Evolutionary conservation across 1,284 basidiomycete species (phyloP).

Genomic region (Melampsora larici-populina): DNA sequence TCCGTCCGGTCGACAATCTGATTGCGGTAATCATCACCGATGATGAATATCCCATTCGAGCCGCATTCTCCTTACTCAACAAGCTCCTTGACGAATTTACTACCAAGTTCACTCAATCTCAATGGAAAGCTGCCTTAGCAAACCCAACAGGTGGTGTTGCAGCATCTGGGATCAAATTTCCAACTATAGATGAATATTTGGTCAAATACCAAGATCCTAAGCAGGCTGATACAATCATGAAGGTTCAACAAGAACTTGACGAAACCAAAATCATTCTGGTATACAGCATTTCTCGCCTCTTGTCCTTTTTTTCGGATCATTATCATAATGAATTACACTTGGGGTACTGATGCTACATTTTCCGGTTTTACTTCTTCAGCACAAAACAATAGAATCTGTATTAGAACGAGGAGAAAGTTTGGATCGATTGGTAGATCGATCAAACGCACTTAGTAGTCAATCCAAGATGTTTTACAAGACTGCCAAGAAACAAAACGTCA

Average conservation of each 20-base stretch:
- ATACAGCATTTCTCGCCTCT: conserved; percentile 54
- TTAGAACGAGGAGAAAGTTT: conserved; percentile 94
- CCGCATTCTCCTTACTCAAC: conserved; percentile 90
- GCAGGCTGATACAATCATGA: conserved; percentile 98
- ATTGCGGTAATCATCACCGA: conserved; percentile 88
- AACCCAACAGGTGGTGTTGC: not conserved
- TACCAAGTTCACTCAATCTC: conserved; percentile 68
- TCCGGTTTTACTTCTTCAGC: conserved; percentile 58
- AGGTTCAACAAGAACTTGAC: conserved; percentile 95
- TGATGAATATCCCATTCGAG: conserved; percentile 91
- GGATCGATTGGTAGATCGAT: conserved; percentile 93
- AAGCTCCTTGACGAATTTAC: conserved; percentile 93
- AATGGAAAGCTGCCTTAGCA: conserved; percentile 61
- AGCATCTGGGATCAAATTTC: conserved; percentile 50
- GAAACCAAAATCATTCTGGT: conserved; percentile 98
- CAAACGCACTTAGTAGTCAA: conserved; percentile 81
- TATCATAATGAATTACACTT: not conserved
- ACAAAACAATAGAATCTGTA: conserved; percentile 98
- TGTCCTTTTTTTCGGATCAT: conserved; percentile 5
- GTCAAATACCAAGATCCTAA: conserved; percentile 95
- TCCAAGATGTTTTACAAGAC: conserved; percentile 90
- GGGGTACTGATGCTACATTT: not conserved
- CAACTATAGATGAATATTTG: conserved; percentile 71
- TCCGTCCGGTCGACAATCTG: conserved; percentile 62
- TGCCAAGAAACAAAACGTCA: conserved; percentile 65